Conservation (phyloP, 495 filamentous ascomycete species). For the Hypoxylon trugodes region DNA sequence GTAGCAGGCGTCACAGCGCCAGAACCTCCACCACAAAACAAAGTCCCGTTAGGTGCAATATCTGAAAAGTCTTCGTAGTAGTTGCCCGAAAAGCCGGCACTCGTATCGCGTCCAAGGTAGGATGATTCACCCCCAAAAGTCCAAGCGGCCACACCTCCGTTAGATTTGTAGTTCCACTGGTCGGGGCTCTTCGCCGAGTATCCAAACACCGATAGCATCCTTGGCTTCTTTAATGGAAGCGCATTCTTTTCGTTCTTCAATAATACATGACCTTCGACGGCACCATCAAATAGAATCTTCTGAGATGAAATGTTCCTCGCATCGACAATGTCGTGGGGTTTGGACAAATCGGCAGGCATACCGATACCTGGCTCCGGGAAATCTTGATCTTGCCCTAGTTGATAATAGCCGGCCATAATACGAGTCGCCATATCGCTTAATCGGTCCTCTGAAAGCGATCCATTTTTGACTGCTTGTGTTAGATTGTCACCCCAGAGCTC, state of each 20-base stretch:
- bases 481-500: slow-evolving; percentile 46
- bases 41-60: slow-evolving; percentile 50
- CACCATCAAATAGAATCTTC: slow-evolving; percentile 43
- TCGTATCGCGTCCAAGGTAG: slow-evolving; percentile 45
- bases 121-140: slow-evolving; percentile 37
- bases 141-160: slow-evolving; percentile 40
- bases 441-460: slow-evolving; percentile 50
- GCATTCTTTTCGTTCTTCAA: slow-evolving; percentile 60
- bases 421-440: slow-evolving; percentile 53
- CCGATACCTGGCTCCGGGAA: slow-evolving; percentile 49
- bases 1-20: slow-evolving; percentile 59
- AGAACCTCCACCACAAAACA: slow-evolving; percentile 58
- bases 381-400: slow-evolving; percentile 50
- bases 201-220: slow-evolving; percentile 46
- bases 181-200: slow-evolving; percentile 44
- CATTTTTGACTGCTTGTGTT: slow-evolving; percentile 47
- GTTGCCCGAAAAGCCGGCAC: slow-evolving; percentile 27
- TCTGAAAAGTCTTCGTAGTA: slow-evolving; percentile 44
- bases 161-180: slow-evolving; percentile 50
- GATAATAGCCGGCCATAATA: slow-evolving; percentile 58
- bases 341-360: slow-evolving; percentile 57
- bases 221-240: slow-evolving; percentile 55
- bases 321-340: slow-evolving; percentile 54
- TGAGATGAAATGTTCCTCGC: slow-evolving; percentile 45
- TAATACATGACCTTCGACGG: slow-evolving; percentile 56